These are phyloP conservation scores for Eucommia ulmoides DNA, from an alignment of 257 asterid genomes.

Conservation along the genomic window DNA sequence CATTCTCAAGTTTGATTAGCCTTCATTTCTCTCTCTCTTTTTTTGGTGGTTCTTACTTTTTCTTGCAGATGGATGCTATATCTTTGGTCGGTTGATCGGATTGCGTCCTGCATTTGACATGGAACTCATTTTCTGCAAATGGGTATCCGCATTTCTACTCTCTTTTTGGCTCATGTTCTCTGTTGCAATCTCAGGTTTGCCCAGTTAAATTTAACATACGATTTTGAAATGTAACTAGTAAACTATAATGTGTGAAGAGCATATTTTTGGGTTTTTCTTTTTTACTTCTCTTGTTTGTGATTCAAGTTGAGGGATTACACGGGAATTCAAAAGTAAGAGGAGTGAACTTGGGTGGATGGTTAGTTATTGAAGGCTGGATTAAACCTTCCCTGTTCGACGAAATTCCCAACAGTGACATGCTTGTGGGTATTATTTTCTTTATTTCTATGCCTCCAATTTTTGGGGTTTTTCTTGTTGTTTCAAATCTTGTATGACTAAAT, in stretches of 20 bases:
- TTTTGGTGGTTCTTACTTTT: slow-evolving; percentile 6
- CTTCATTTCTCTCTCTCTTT: slow-evolving; percentile 2
- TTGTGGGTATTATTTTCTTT: slow-evolving; percentile 27
- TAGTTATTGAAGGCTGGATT: slow-evolving; percentile 79
- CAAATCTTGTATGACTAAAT: too few species aligned
- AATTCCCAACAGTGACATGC: slow-evolving; percentile 67
- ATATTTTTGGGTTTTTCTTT: background rate
- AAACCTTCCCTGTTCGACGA: slow-evolving; percentile 71
- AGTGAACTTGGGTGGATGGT: slow-evolving; percentile 88
- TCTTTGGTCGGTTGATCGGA: slow-evolving; percentile 15
- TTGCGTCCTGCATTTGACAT: slow-evolving; percentile 22
- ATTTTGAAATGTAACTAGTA: background rate
- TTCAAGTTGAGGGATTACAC: slow-evolving; percentile 45
- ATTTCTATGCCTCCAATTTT: background rate
- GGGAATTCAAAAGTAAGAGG: slow-evolving; percentile 56
- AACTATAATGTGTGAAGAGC: background rate
- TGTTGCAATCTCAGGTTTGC: slow-evolving; percentile 47
- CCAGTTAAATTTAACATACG: background rate
- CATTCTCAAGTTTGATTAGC: slow-evolving; percentile 5
- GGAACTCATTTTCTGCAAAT: slow-evolving; percentile 38
- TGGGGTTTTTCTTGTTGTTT: background rate
- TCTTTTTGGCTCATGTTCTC: slow-evolving; percentile 29
- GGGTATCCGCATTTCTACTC: slow-evolving; percentile 33
- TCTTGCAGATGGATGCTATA: slow-evolving; percentile 11
- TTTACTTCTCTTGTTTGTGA: slow-evolving; percentile 5